A percentile compares a stretch with the other conserved stretches of the same genome.
Conservation (phyloP, 2,329 filamentous ascomycete species). For the Trichoderma guizhouense region DNA sequence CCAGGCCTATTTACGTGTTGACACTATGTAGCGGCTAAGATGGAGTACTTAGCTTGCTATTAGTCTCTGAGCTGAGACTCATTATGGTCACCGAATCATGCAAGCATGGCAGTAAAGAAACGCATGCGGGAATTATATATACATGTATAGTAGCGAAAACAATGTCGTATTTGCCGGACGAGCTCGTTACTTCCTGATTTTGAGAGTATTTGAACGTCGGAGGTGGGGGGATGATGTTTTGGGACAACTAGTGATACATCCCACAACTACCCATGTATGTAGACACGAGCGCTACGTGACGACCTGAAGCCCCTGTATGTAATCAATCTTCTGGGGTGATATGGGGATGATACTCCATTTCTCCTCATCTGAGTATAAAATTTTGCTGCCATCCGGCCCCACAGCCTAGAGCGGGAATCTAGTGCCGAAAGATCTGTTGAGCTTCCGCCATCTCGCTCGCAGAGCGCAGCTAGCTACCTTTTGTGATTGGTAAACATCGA, state of each 20-base stretch:
- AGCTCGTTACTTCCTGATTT: no score
- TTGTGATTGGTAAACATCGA: not conserved
- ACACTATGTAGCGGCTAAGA: not conserved
- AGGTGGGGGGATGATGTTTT: not conserved
- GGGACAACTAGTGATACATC: not conserved
- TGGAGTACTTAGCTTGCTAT: not conserved
- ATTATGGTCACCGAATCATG: not conserved
- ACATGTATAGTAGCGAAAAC: no score
- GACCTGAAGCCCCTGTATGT: not conserved
- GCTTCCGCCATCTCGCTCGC: not conserved
- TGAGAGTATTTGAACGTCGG: not conserved
- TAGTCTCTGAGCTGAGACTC: not conserved
- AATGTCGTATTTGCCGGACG: not conserved
- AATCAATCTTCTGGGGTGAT: not conserved
- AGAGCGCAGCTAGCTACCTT: not conserved
- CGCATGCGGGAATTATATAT: no score
- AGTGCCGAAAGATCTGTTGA: not conserved
- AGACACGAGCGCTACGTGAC: not conserved
- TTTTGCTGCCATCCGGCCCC: not conserved
- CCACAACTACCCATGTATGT: not conserved
- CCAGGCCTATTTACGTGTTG: not conserved
- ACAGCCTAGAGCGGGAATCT: not conserved
- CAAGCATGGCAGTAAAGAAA: not conserved
- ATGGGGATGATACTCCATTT: not conserved
- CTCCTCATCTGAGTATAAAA: not conserved